Evolutionary conservation across 495 filamentous ascomycete genomes (phyloP).

Genomic region (Trichoderma asperelloides): DNA sequence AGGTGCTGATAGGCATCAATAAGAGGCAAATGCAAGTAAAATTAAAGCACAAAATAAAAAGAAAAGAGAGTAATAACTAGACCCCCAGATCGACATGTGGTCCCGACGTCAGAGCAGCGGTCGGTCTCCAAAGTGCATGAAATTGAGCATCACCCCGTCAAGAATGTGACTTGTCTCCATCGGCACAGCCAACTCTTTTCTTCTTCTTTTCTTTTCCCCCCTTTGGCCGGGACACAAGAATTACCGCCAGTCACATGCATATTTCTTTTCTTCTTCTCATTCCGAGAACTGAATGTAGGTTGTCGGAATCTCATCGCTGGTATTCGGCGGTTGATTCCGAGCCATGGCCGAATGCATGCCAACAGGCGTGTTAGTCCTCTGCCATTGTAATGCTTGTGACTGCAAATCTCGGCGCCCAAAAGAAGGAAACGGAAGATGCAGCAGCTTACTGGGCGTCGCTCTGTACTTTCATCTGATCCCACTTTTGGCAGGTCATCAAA

Average conservation of each 20-base stretch:
- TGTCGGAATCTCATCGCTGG: too few relatives aligned
- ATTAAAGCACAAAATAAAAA: too few relatives aligned
- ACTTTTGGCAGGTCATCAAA: too few relatives aligned
- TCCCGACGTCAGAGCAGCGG: not conserved
- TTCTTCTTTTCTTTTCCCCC: not conserved
- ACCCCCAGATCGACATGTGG: not conserved
- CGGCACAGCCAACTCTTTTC: too few relatives aligned
- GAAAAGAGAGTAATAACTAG: too few relatives aligned
- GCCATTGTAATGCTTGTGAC: too few relatives aligned
- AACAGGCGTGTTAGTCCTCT: too few relatives aligned
- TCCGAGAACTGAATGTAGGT: not conserved
- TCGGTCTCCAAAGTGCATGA: not conserved
- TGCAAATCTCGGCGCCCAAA: too few relatives aligned
- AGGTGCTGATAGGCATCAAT: too few relatives aligned
- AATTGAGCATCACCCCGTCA: not conserved
- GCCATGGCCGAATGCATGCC: not conserved
- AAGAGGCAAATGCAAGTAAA: not conserved
- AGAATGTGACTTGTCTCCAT: not conserved
- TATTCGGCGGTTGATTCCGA: not conserved
- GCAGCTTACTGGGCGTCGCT: too few relatives aligned
- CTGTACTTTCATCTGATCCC: too few relatives aligned
- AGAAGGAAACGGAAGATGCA: too few relatives aligned
- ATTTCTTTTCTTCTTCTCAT: not conserved
- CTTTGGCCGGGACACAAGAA: not conserved
- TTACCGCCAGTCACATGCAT: not conserved